These are phyloP conservation scores for Inonotus hispidus DNA, from an alignment of 1,284 basidiomycete species.

Conservation along the genomic window DNA sequence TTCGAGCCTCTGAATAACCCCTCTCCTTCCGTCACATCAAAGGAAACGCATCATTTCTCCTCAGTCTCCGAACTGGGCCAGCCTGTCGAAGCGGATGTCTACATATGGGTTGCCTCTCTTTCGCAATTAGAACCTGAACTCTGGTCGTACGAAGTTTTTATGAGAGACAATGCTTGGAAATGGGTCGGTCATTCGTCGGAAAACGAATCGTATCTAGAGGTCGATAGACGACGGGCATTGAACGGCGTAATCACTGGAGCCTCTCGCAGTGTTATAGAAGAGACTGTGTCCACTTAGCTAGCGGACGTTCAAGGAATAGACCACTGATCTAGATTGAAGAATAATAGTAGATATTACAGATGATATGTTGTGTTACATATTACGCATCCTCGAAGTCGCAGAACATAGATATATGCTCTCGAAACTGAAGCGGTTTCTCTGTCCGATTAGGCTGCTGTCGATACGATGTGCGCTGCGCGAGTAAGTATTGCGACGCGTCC, in stretches of 20 bases:
- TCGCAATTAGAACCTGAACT: constrained; percentile 48
- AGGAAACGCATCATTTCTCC: constrained; percentile 38
- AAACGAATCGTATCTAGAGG: constrained; percentile 40
- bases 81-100: constrained; percentile 53
- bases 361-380: too few relatives aligned
- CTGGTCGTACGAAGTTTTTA: constrained; percentile 77
- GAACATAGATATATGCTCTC: too few relatives aligned
- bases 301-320: too few relatives aligned
- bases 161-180: constrained; percentile 61
- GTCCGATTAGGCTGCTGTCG: too few relatives aligned
- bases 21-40: constrained; percentile 35
- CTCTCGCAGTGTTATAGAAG: background rate
- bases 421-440: too few relatives aligned
- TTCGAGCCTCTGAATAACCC: constrained; percentile 32
- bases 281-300: background rate
- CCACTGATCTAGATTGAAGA: too few relatives aligned
- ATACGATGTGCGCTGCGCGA: background rate
- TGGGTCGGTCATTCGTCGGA: constrained; percentile 49
- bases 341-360: too few relatives aligned
- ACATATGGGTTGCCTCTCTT: constrained; percentile 56
- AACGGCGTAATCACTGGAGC: constrained; percentile 22
- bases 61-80: constrained; percentile 29
- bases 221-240: constrained; percentile 36
- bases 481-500: background rate
- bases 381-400: too few relatives aligned